A percentile compares a stretch with the other conserved stretches of the same genome.
Conservation (phyloP, 768 basidiomycete genomes). For the Rhizopogon sp. region DNA sequence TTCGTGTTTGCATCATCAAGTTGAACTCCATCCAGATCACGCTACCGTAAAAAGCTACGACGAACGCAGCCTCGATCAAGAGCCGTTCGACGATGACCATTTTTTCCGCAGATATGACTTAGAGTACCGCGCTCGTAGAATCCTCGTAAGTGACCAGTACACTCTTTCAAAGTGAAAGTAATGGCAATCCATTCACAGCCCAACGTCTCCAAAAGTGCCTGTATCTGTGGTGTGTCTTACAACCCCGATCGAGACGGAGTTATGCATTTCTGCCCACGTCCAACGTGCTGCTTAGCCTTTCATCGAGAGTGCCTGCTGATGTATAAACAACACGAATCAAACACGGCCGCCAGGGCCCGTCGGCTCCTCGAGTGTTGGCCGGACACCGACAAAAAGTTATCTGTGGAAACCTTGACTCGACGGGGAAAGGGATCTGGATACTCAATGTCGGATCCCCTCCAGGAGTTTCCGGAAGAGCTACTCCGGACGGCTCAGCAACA, state of each 20-base stretch:
- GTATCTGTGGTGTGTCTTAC: conserved; percentile 45
- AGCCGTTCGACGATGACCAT: conserved; percentile 30
- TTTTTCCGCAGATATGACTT: conserved; percentile 50
- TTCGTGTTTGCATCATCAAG: not conserved
- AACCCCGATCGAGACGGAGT: conserved; percentile 34
- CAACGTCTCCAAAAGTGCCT: conserved; percentile 32
- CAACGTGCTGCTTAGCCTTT: conserved; percentile 40
- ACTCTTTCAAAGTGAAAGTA: not conserved
- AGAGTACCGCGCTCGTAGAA: conserved; percentile 24
- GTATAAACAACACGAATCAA: conserved; percentile 18
- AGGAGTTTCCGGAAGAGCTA: conserved; percentile 32
- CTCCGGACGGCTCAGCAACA: conserved; percentile 46
- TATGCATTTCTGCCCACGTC: conserved; percentile 57
- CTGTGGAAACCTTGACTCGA: conserved; percentile 1
- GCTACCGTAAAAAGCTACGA: conserved; percentile 30
- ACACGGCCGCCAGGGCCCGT: conserved; percentile 8
- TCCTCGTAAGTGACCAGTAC: conserved; percentile 28
- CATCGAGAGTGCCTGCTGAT: conserved; percentile 43
- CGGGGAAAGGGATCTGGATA: conserved; percentile 1
- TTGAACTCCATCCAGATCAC: conserved; percentile 23
- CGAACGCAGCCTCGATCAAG: conserved; percentile 35
- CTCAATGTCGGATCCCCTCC: not conserved
- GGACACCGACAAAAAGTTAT: conserved; percentile 17
- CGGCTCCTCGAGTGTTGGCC: conserved; percentile 36
- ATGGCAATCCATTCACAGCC: conserved; percentile 29